These are phyloP conservation scores for Flaveria robusta DNA, from an alignment of 129 eudicot species.

Conservation along the genomic window DNA sequence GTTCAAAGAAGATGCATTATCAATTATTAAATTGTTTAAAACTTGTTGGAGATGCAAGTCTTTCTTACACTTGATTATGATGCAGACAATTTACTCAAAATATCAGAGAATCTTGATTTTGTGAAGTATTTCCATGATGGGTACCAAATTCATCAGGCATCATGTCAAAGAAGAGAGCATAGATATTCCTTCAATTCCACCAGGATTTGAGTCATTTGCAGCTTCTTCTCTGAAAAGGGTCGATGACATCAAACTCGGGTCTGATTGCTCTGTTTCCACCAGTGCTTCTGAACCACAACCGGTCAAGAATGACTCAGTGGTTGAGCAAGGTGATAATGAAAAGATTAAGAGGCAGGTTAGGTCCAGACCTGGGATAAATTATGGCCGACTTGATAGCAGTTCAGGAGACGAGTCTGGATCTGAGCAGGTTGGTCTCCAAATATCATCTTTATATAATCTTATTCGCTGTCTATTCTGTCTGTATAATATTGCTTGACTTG, in stretches of 20 bases:
- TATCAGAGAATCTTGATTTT: constrained; percentile 6
- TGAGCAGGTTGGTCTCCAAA: constrained; percentile 54
- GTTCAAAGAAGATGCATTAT: constrained; percentile 8
- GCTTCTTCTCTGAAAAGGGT: constrained; percentile 63
- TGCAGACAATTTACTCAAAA: constrained; percentile 30
- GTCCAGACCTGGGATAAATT: constrained; percentile 47
- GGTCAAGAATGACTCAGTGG: constrained; percentile 17
- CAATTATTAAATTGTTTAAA: not conserved
- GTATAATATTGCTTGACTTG: constrained; percentile 14
- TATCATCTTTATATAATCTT: not conserved
- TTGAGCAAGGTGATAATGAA: not conserved
- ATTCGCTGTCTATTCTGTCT: not conserved
- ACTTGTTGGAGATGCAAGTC: not conserved
- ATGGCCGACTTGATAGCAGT: constrained; percentile 50
- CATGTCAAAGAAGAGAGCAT: constrained; percentile 76
- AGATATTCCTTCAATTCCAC: constrained; percentile 84
- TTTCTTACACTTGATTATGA: constrained; percentile 30
- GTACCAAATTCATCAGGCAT: constrained; percentile 69
- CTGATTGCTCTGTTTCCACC: constrained; percentile 45
- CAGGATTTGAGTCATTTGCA: constrained; percentile 88
- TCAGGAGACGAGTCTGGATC: constrained; percentile 77
- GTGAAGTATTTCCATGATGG: constrained; percentile 44
- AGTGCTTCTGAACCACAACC: constrained; percentile 42
- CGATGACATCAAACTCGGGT: constrained; percentile 42
- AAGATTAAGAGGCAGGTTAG: not conserved